phyloP scores from a whole-genome alignment of 2,329 filamentous ascomycete genomes.

The Westerdykella aurantiaca region DNA sequence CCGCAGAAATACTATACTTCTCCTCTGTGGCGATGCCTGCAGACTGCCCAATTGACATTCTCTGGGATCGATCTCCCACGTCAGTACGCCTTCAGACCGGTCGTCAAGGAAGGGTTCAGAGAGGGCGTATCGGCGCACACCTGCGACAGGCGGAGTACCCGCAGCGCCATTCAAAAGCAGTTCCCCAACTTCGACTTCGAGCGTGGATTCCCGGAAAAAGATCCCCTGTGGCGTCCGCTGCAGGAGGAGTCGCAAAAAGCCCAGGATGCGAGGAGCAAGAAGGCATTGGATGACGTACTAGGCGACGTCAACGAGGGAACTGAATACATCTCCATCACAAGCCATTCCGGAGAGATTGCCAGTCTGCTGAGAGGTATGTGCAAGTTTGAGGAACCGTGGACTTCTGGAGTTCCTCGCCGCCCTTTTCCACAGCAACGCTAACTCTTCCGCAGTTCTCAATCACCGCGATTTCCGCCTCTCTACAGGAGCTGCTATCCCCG shows the following conservation, averaged over 20 bases:
- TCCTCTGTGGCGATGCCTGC: constrained; percentile 57
- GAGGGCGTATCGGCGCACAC: constrained; percentile 64
- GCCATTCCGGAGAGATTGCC: constrained; percentile 55
- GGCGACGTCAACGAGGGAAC: constrained; percentile 35
- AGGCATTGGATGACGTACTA: constrained; percentile 52
- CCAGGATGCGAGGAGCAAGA: constrained; percentile 44
- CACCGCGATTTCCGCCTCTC: constrained; percentile 57
- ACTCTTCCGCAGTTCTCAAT: constrained; percentile 43
- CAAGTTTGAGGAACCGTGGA: background rate
- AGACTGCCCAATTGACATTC: constrained; percentile 60
- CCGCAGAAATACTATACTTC: constrained; percentile 62
- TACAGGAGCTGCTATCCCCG: constrained; percentile 65
- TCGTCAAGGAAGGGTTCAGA: constrained; percentile 59
- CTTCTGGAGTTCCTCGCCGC: too few relatives aligned
- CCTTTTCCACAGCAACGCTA: background rate
- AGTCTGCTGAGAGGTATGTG: constrained; percentile 43
- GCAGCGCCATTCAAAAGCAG: constrained; percentile 47
- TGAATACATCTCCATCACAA: constrained; percentile 50
- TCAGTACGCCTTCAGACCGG: constrained; percentile 50
- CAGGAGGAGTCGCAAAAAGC: constrained; percentile 47
- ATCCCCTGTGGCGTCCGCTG: constrained; percentile 48
- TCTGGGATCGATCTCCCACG: constrained; percentile 48
- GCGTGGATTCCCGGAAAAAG: constrained; percentile 55
- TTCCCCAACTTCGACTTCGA: constrained; percentile 56
- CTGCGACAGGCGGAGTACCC: constrained; percentile 58